Percentiles rank a stretch among this genome's conserved stretches.
Conservation (phyloP, 495 filamentous ascomycete genomes). For the Lasiosphaeria ovina region DNA sequence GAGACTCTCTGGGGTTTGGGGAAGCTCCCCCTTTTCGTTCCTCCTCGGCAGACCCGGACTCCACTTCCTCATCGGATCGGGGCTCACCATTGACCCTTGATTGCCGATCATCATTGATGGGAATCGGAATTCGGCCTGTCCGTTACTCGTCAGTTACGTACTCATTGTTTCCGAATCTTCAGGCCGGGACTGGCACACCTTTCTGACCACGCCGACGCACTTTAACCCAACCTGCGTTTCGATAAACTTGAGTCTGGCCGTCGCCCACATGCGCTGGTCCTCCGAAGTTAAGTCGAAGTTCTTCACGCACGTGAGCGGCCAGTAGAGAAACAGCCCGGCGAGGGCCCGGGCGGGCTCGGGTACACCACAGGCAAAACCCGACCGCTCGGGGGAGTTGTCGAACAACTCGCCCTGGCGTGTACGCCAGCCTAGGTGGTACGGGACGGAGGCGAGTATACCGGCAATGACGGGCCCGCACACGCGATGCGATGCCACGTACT, state of each 20-base stretch:
- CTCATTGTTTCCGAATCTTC: not conserved
- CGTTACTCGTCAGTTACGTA: not conserved
- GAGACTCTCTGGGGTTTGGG: no score
- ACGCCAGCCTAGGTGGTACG: constrained; percentile 53
- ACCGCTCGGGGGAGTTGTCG: constrained; percentile 14
- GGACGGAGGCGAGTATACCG: constrained; percentile 51
- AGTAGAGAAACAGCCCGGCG: constrained; percentile 42
- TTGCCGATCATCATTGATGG: constrained; percentile 47
- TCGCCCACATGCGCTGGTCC: constrained; percentile 44
- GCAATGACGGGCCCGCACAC: constrained; percentile 43
- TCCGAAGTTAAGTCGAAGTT: constrained; percentile 46
- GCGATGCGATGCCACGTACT: constrained; percentile 43
- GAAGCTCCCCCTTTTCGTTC: no score
- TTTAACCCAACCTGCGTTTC: constrained; percentile 41
- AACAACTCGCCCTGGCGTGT: constrained; percentile 24
- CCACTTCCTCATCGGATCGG: no score
- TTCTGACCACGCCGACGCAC: constrained; percentile 43
- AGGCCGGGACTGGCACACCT: constrained; percentile 24
- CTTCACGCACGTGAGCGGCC: constrained; percentile 36
- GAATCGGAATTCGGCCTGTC: constrained; percentile 43
- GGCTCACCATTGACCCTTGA: no score
- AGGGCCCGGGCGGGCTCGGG: constrained; percentile 41
- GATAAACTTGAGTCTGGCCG: constrained; percentile 43
- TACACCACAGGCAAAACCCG: constrained; percentile 39
- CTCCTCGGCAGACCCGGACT: no score